Conservation (phyloP, 2,329 filamentous ascomycete genomes). For the Aspergillus sp. region DNA sequence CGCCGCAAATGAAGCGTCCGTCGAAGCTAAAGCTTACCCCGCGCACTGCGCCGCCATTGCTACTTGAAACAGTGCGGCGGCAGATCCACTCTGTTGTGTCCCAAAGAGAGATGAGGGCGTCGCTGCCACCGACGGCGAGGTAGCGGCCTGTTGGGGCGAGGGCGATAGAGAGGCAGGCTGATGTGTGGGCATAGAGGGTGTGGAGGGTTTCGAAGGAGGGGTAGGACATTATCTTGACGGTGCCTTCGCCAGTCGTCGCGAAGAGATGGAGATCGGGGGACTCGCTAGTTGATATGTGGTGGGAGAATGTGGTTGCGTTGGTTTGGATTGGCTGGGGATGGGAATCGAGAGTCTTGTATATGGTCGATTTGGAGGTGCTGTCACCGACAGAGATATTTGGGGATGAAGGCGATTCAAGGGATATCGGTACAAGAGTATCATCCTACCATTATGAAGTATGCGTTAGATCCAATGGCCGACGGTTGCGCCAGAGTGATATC, state of each 20-base stretch:
- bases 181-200: conserved; percentile 50
- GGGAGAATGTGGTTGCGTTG: conserved; percentile 49
- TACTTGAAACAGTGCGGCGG: conserved; percentile 47
- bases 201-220: conserved; percentile 46
- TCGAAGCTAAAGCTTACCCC: conserved; percentile 53
- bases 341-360: conserved; percentile 41
- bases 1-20: conserved; percentile 49
- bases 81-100: conserved; percentile 54
- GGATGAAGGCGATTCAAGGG: conserved; percentile 40
- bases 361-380: conserved; percentile 22
- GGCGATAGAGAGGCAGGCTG: conserved; percentile 47
- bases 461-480: neutral
- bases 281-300: conserved; percentile 37
- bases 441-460: conserved; percentile 36
- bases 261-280: conserved; percentile 44
- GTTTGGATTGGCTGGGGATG: conserved; percentile 49
- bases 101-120: conserved; percentile 52
- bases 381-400: conserved; percentile 29
- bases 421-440: conserved; percentile 48
- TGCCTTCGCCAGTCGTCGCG: conserved; percentile 51
- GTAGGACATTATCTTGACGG: conserved; percentile 49
- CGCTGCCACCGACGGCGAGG: conserved; percentile 49
- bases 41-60: conserved; percentile 45
- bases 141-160: conserved; percentile 50
- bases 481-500: neutral